Base-by-base conservation (phyloP, 2,329 filamentous ascomycete species). In the Penicillium expansum region DNA sequence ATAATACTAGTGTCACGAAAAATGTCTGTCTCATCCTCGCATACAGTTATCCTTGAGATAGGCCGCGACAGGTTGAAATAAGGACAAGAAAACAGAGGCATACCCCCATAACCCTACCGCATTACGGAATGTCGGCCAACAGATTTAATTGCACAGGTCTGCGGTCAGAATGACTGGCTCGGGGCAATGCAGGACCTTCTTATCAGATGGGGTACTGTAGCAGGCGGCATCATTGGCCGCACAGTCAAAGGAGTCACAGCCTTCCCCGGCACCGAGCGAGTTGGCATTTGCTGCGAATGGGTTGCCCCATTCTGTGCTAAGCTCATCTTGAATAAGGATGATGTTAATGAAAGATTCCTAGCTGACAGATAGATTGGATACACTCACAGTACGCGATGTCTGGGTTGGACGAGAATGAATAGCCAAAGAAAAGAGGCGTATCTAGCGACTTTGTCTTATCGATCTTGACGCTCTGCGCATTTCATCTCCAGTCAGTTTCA, bases 371-470 rank as follows among this genome's bases (percentile, higher is more conserved):
- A 50, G 18, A 59, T 53, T 53, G 2, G 39, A 10, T 57, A 20
- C 13, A 61, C 65, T 63, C 42, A 67, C 63, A 67, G 58, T 66
- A 67, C 1, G 59, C 63, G 35, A 66, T 66, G 62, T 66, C 57
- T 5, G 65, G 65, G 45, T 60, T 63, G 24, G 63, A 62, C 5
- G 60, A 62, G 55, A 67, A 65, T 8, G 65, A 67, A 56, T 67
- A 67, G 52, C 63, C 63, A 58, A 67, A 66, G 58, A 67, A 67
- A 42, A 66, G 62, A 57, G 69, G 68, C 13, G 29, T 58, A 47
- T 56, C 38, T 38, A 72, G 59, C 11, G 68, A 71, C 55, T 67
- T 67, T 54, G 68, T 67, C 37, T 61, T 64, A 30, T 62, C 60
- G 22, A 67, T 68, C 48, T 67, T 66, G 32, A 67, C 49, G 29